Evolutionary conservation across 345 rosid genomes (phyloP).

Genomic region (Salix caprea): DNA sequence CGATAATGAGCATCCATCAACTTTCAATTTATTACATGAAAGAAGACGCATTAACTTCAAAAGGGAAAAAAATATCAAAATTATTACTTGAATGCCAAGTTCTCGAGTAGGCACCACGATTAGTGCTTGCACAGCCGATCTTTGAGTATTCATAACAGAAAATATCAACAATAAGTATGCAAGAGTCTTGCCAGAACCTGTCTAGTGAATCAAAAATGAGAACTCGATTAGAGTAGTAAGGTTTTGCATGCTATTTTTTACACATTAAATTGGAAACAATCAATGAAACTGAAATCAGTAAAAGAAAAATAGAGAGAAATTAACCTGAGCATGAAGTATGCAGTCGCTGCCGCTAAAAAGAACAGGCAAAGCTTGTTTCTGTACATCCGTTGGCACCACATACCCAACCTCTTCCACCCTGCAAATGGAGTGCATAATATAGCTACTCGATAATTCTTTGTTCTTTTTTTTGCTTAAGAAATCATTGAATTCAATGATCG

Average conservation of each 20-base stretch:
- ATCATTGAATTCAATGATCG: background rate
- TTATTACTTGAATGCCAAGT: constrained; percentile 85
- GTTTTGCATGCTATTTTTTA: no score
- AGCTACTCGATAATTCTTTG: background rate
- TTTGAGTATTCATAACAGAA: constrained; percentile 56
- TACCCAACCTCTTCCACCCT: constrained; percentile 73
- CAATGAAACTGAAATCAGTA: background rate
- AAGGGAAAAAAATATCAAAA: background rate
- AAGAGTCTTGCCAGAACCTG: constrained; percentile 95
- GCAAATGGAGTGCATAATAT: constrained; percentile 6
- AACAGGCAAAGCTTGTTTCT: constrained; percentile 65
- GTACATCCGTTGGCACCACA: constrained; percentile 58
- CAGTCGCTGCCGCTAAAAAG: constrained; percentile 69
- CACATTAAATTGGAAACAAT: no score
- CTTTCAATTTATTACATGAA: background rate
- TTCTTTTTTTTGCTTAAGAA: background rate
- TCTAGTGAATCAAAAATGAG: constrained; percentile 44
- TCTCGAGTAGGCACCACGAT: constrained; percentile 89
- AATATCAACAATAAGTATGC: constrained; percentile 68
- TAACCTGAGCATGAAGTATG: constrained; percentile 88
- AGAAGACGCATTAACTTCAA: background rate
- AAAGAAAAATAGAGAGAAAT: background rate
- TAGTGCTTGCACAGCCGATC: constrained; percentile 78
- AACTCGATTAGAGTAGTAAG: constrained; percentile 7
- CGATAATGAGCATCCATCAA: background rate